These are phyloP conservation scores for Aspergillus pseudoviridinutans DNA, from an alignment of 2,329 filamentous ascomycete species.

Conservation along the genomic window DNA sequence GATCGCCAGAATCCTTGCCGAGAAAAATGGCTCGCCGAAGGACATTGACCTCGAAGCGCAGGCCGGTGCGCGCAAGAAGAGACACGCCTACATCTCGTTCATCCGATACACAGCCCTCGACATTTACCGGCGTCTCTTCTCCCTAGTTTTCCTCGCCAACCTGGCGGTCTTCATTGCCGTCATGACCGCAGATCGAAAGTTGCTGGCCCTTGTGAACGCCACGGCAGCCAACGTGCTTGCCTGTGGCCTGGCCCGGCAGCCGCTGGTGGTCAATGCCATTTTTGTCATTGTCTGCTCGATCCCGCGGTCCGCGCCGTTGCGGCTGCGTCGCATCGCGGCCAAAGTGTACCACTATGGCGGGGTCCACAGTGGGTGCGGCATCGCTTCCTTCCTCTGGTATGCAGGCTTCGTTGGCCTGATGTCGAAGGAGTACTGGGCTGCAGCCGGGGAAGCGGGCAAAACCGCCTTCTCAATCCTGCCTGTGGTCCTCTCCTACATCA, in stretches of 20 bases:
- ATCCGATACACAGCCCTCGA: conserved; percentile 36
- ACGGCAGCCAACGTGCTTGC: conserved; percentile 45
- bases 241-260: conserved; percentile 49
- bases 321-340: conserved; percentile 43
- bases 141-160: conserved; percentile 39
- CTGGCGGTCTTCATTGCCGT: conserved; percentile 34
- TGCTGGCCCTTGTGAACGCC: conserved; percentile 40
- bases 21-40: conserved; percentile 7
- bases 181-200: conserved; percentile 32
- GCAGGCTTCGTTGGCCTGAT: conserved; percentile 33
- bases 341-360: conserved; percentile 55
- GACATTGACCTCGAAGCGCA: conserved; percentile 30
- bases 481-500: conserved; percentile 53
- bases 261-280: conserved; percentile 51
- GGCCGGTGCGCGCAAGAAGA: conserved; percentile 8
- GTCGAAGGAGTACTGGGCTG: conserved; percentile 31
- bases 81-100: conserved; percentile 24
- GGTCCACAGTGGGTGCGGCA: conserved; percentile 50
- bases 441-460: conserved; percentile 5
- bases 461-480: conserved; percentile 35
- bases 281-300: conserved; percentile 45
- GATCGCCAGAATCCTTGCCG: conserved; percentile 11
- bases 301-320: conserved; percentile 44
- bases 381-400: conserved; percentile 49
- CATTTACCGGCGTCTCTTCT: conserved; percentile 43